A percentile compares a stretch with the other conserved stretches of the same genome.
phyloP scores from a whole-genome alignment of 2,329 filamentous ascomycete species.

The Taxawa tesnikishii region DNA sequence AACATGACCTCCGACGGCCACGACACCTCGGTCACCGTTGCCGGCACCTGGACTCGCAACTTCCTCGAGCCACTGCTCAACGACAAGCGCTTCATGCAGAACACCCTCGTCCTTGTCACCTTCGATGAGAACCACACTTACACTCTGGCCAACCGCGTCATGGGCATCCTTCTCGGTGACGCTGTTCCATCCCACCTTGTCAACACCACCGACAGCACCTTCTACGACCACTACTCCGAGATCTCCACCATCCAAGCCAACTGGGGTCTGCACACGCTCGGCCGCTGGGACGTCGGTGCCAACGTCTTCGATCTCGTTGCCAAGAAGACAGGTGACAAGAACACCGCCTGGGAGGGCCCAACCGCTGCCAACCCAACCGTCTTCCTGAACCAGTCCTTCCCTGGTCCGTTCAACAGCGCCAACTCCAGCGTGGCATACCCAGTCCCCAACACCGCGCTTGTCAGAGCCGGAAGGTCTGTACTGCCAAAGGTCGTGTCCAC shows the following conservation, averaged over 20 bases:
- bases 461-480: constrained; percentile 17
- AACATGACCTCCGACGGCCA: constrained; percentile 71
- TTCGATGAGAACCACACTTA: constrained; percentile 73
- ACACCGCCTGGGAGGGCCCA: constrained; percentile 14
- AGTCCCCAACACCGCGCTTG: constrained; percentile 16
- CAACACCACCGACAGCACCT: constrained; percentile 56
- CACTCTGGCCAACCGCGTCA: constrained; percentile 52
- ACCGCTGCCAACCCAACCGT: constrained; percentile 13
- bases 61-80: constrained; percentile 61
- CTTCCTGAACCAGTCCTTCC: constrained; percentile 21
- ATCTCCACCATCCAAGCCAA: constrained; percentile 33
- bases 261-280: constrained; percentile 32
- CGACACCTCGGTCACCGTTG: constrained; percentile 57
- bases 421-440: constrained; percentile 14
- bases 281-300: constrained; percentile 34
- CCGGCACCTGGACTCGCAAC: constrained; percentile 52
- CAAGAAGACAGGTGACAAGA: constrained; percentile 20
- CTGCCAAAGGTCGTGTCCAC: constrained; percentile 15
- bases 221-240: constrained; percentile 36
- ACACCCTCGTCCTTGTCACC: constrained; percentile 62
- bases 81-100: constrained; percentile 59
- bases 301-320: constrained; percentile 30
- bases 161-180: constrained; percentile 61
- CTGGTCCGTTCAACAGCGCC: constrained; percentile 19
- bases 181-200: constrained; percentile 53